Base-by-base conservation (phyloP, 805 yeast species). In the Kodamaea fukazawae region DNA sequence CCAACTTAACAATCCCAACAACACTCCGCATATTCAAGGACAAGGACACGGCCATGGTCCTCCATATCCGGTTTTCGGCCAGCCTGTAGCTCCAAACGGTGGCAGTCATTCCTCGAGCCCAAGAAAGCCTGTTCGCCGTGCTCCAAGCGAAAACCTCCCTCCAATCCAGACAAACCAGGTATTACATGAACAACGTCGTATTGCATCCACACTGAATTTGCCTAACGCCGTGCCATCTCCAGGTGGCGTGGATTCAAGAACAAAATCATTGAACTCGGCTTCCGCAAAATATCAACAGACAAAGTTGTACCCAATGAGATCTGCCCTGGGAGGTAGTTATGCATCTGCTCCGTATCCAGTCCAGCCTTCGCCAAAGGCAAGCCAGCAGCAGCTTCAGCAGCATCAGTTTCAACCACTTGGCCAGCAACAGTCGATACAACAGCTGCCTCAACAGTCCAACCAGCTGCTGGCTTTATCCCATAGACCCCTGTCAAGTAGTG, bases 261-360 rank as follows among this genome's bases (percentile, higher is more conserved):
- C 70, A 2, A 60, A 60, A 40, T 63, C 68, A 3, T 50, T 65
- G 27, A 49, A 58, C 15, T 50, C 63, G 7, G 42, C 58, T 0
- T 49, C 61, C 1, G 29, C 45, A 15, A 38, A 39, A 20, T 41
- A 34, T 30, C 42, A 45, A 29, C 44, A 36, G 17, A 36, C 39
- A 2, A 29, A 46, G 22, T 27, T 41, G 29, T 34, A 41, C 17
- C 38, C 42, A 12, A 41, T 38, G 33, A 20, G 38, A 4, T 15
- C 30, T 2, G 23, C 23, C 23, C 23, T 20, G 23, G 23, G 29
- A 11, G 6, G 23, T 8, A 5, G 8, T 20, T 8, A 20, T 8
- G 8, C 23, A 20, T 20, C 23, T 20, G 23, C 23, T 20, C 23
- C 23, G 7, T 20, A 20, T 8, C 23, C 23, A 20, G 23, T 20